Percentiles rank a stretch among this genome's conserved stretches.
Evolutionary conservation across 106 monocot genomes (phyloP).

Genomic region (Dendrobium officinale): DNA sequence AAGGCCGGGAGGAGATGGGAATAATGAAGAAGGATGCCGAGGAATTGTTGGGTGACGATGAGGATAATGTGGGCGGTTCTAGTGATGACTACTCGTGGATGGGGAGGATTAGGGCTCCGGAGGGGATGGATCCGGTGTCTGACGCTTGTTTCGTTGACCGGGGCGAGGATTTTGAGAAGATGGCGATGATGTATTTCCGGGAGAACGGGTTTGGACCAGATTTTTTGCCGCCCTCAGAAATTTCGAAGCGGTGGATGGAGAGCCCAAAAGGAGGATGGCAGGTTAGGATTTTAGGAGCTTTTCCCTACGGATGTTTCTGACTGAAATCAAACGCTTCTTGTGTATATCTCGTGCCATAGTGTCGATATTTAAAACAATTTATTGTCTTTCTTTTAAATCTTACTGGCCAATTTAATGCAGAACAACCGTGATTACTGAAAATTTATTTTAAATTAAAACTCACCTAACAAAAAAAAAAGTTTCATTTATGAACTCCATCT

Average conservation of each 20-base stretch:
- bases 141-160: conserved; percentile 22
- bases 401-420: background rate
- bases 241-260: conserved; percentile 16
- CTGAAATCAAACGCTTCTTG: background rate
- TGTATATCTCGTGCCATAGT: background rate
- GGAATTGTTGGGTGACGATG: conserved; percentile 10
- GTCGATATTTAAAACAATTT: no score
- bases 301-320: background rate
- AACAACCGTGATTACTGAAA: background rate
- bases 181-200: conserved; percentile 12
- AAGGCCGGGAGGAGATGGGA: conserved; percentile 17
- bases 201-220: conserved; percentile 14
- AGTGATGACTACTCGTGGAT: background rate
- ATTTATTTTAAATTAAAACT: background rate
- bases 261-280: conserved; percentile 28
- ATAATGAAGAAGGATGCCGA: conserved; percentile 8
- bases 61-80: conserved; percentile 21
- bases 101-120: conserved; percentile 13
- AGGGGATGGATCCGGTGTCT: conserved; percentile 16
- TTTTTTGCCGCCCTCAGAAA: background rate
- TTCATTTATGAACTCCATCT: no score
- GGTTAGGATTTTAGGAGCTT: conserved; percentile 16
- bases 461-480: no score
- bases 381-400: no score
- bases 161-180: conserved; percentile 22